Base-by-base conservation (phyloP, 2,329 filamentous ascomycete genomes). In the Myrmaecium sp. region DNA sequence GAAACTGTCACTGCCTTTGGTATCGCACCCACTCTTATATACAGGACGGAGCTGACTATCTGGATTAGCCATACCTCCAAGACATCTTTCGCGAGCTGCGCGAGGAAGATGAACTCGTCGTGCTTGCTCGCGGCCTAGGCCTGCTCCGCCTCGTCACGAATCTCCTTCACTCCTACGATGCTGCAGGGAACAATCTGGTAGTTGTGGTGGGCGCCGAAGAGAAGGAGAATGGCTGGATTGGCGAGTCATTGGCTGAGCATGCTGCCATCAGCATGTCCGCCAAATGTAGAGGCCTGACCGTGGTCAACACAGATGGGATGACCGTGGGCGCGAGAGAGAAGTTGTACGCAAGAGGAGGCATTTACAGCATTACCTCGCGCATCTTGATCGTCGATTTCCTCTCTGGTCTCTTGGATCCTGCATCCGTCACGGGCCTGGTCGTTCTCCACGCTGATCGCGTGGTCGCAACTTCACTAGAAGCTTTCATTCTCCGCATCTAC, bases 221-320 rank as follows among this genome's bases (percentile, higher is more conserved):
- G 17, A 72, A 80, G 32, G 89, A 98, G 47, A 94, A 94, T 68
- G 74, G 76, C 30, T 95, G 86, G 84, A 83, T 98, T 33, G 89
- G 89, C 38, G 89, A 95, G 58, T 81, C 83, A 16, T 60, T 98
- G 46, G 89, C 89, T 14, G 89, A 98, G 55, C 84, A 95, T 57
- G 84, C 84, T 46, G 83, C 82, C 35, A 72, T 93, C 47, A 94
- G 82, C 58, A 74, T 73, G 54, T 68, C 80, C 11, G 69, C 78
- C 10, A 75, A 77, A 42, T 82, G 83, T 26, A 71, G 84, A 34
- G 89, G 89, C 1, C 60, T 98, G 37, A 86, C 74, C 21, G 66
- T 93, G 14, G 83, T 98, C 48, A 95, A 95, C 51, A 95, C 89
- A 5, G 89, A 98, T 49, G 70, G 76, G 49, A 89, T 86, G 49